These are phyloP conservation scores for Phytophthora syringae DNA, from an alignment of 352 stramenopile genomes.

Conservation along the genomic window DNA sequence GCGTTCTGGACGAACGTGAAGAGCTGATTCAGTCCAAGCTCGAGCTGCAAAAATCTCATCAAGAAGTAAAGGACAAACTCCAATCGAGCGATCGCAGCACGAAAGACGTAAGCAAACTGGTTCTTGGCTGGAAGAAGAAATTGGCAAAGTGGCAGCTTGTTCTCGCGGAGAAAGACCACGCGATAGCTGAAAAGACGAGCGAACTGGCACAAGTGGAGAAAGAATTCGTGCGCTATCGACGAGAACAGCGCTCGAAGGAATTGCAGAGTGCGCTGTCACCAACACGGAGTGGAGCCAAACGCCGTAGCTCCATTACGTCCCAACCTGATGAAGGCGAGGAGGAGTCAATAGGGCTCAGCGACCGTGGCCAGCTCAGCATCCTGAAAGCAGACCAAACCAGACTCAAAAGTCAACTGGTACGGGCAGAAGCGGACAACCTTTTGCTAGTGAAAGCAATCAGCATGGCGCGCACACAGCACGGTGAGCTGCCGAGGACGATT, in stretches of 20 bases:
- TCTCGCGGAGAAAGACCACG: constrained; percentile 49
- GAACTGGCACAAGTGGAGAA: constrained; percentile 36
- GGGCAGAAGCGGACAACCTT: constrained; percentile 63
- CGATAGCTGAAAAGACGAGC: constrained; percentile 32
- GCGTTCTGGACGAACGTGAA: constrained; percentile 43
- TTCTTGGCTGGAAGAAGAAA: constrained; percentile 64
- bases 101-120: constrained; percentile 42
- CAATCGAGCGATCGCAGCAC: constrained; percentile 31
- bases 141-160: constrained; percentile 55
- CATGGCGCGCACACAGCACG: constrained; percentile 58
- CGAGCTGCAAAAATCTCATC: constrained; percentile 27
- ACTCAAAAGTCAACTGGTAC: constrained; percentile 69
- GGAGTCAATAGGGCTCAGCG: constrained; percentile 11
- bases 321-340: constrained; percentile 7
- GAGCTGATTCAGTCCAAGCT: constrained; percentile 36
- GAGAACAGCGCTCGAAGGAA: constrained; percentile 42
- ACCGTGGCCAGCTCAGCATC: constrained; percentile 39
- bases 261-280: constrained; percentile 39
- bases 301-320: neutral
- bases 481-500: constrained; percentile 58
- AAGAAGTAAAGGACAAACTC: constrained; percentile 30
- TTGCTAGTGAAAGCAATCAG: constrained; percentile 72
- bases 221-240: constrained; percentile 42
- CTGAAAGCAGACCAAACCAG: constrained; percentile 54
- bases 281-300: neutral